Evolutionary conservation across 2,329 filamentous ascomycete species (phyloP).

Genomic region (Colletotrichum orbiculare): DNA sequence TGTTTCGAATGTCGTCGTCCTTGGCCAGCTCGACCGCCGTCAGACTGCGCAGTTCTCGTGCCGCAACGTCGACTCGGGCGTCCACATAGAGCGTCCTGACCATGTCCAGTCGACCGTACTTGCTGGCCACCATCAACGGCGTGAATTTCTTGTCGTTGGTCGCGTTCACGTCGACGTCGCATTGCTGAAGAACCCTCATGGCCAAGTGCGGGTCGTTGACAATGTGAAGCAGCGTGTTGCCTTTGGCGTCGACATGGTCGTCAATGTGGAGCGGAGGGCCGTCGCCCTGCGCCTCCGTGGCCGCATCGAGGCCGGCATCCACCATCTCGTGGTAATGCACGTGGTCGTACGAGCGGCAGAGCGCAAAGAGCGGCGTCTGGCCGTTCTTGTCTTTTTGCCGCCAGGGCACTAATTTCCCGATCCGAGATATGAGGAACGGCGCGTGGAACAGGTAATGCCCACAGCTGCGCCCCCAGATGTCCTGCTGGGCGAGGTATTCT

Average conservation of each 20-base stretch:
- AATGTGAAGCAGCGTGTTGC: conserved; percentile 96
- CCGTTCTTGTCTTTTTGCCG: conserved; percentile 93
- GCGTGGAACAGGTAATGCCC: conserved; percentile 98
- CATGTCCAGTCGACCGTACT: conserved; percentile 95
- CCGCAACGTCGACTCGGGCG: conserved; percentile 83
- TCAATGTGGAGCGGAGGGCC: conserved; percentile 86
- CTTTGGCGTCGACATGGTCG: conserved; percentile 91
- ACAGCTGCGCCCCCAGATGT: conserved; percentile 86
- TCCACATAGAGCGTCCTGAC: conserved; percentile 90
- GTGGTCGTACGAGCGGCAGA: conserved; percentile 96
- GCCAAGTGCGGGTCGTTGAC: conserved; percentile 87
- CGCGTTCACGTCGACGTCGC: conserved; percentile 96
- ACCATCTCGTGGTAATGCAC: conserved; percentile 90
- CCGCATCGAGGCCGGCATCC: conserved; percentile 79
- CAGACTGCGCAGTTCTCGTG: conserved; percentile 86
- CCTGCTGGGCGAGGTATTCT: conserved; percentile 79
- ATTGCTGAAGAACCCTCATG: conserved; percentile 78
- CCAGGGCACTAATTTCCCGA: conserved; percentile 88
- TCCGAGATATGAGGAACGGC: conserved; percentile 79
- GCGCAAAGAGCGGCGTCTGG: conserved; percentile 95
- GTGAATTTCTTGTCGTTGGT: conserved; percentile 96
- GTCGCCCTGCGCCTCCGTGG: conserved; percentile 80
- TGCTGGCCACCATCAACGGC: conserved; percentile 96
- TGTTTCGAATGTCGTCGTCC: conserved; percentile 95
- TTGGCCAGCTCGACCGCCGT: conserved; percentile 97